Base-by-base conservation (phyloP, 2,329 filamentous ascomycete genomes). In the Akanthomyces lecanii region DNA sequence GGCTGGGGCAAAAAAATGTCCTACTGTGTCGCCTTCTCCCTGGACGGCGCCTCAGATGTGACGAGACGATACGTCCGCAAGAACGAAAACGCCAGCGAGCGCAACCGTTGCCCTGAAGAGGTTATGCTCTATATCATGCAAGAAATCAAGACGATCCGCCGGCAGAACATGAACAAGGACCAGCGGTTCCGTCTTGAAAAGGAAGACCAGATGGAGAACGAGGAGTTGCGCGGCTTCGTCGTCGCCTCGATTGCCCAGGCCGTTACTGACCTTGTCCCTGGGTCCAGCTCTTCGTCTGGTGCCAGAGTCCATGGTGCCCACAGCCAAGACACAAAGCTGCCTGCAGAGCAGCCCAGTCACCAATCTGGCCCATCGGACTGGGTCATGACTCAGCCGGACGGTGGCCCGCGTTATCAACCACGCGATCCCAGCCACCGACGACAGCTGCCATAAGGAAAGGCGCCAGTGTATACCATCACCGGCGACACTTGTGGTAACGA, bases 1-100 rank as follows among this genome's bases (percentile, higher is more conserved):
- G 94, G 93, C 65, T 99, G 95, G 95, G 88, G 89, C 69, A 95
- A 95, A 81, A 96, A 95, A 79, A 91, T 98, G 81, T 93, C 92
- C 0, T 99, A 99, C 78, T 97, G 93, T 79, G 88, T 99, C 65
- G 95, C 94, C 58, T 99, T 99, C 74, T 96, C 92, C 14, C 92
- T 91, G 63, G 95, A 99, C 65, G 95, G 86, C 23, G 85, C 85
- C 16, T 86, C 85, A 40, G 85, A 89, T 71, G 85, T 89, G 38
- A 88, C 87, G 25, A 78, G 85, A 45, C 81, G 86, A 69, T 89
- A 90, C 65, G 86, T 89, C 14, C 89, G 90, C 69, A 91, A 91
- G 75, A 81, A 80, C 65, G 86, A 89, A 68, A 83, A 90, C 69
- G 88, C 90, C 40, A 80, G 84, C n/a, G 86, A 90, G 66, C 88